Evolutionary conservation across 495 filamentous ascomycete species (phyloP), one percentile per base, ranked within the genome.

Genomic region (Lophium mytilinum): DNA sequence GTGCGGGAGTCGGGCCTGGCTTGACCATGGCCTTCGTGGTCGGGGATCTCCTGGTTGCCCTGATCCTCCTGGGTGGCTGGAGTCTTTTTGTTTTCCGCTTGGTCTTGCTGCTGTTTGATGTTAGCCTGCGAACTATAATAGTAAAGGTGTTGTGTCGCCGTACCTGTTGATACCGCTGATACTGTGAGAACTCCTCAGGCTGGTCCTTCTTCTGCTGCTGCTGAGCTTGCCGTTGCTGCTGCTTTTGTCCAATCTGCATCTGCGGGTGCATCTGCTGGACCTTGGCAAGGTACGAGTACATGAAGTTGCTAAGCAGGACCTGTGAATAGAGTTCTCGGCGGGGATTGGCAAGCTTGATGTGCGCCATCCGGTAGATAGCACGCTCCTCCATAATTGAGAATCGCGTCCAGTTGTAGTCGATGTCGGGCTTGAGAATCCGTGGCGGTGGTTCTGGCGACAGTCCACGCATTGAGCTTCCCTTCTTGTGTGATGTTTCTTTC

Each of bases 281-380:
- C 72, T 97, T 97, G 51, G 92, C 94, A 60, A 99, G 80, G 69
- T 99, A 99, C 34, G 88, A 92, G 76, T 99, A 99, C 93, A 99
- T 99, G 71, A 99, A 99, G 66, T 99, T 99, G 72, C 91, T 96
- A 63, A 99, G 83, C 51, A 99, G 78, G 21, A 99, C 93, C 68
- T 99, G 93, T 45, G 91, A 96, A 65, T 95, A 89, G 36, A 99
- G 73, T 40, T 91, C 87, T 33, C 93, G 84, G 10, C 93, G 83
- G 35, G 93, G 93, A 68, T 99, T 99, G 4, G 93, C 93, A 51
- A 99, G 86, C 71, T 99, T 99, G 72, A 97, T 91, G 70, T 99
- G 93, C 11, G 93, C 93, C 86, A 99, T 95, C 51, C 93, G 80
- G 68, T 99, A 99, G 55, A 99, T 99, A 35, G 93, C 94, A 46